phyloP scores from a whole-genome alignment of 257 asterid genomes.

The Solanum dulcamara region DNA sequence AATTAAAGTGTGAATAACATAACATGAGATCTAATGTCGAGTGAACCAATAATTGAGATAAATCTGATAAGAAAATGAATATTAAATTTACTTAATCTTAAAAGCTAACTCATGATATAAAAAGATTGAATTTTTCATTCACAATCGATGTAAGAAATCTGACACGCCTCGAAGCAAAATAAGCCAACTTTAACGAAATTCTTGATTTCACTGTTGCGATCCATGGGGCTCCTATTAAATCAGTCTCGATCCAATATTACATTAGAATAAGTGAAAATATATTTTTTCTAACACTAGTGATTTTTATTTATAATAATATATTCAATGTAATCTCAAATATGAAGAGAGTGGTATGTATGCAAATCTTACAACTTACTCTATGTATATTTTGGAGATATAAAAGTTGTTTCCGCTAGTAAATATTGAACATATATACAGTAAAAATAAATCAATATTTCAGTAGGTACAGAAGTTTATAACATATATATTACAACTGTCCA shows the following conservation, averaged over 20 bases:
- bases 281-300: neutral
- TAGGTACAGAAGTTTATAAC: neutral
- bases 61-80: too few relatives aligned
- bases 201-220: neutral
- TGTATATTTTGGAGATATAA: neutral
- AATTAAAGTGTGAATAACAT: neutral
- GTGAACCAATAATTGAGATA: neutral
- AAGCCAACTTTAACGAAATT: neutral
- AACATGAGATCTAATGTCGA: too few relatives aligned
- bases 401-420: neutral
- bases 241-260: neutral
- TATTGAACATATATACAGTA: neutral
- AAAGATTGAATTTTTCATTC: neutral
- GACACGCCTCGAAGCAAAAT: neutral
- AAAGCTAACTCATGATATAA: too few relatives aligned
- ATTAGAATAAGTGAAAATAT: neutral
- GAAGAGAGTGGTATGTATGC: fast-evolving
- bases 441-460: neutral
- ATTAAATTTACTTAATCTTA: too few relatives aligned
- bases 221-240: neutral
- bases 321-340: neutral
- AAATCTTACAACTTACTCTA: fast-evolving
- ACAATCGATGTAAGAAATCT: too few relatives aligned
- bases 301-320: neutral
- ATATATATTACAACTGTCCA: neutral